These are phyloP conservation scores for Moesziomyces parantarcticus DNA, from an alignment of 1,284 basidiomycete genomes.

Conservation along the genomic window DNA sequence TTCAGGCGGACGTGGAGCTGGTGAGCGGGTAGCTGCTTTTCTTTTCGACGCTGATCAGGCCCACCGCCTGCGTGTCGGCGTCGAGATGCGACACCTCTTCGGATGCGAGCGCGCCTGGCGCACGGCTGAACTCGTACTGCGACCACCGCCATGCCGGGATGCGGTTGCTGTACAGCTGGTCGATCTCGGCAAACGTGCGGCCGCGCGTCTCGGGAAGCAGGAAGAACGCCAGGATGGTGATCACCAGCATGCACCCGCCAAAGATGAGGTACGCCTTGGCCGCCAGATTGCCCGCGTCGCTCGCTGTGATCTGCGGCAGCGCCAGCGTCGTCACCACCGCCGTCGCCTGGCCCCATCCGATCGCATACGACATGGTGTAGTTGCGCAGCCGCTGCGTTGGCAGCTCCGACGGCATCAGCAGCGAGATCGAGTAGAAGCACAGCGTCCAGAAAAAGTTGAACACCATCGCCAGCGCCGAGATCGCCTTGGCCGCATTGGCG, in stretches of 20 bases:
- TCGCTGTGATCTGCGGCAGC: constrained; percentile 53
- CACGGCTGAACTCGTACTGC: constrained; percentile 34
- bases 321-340: constrained; percentile 57
- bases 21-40: constrained; percentile 20
- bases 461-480: constrained; percentile 53
- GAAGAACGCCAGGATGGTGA: constrained; percentile 49
- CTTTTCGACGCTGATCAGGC: constrained; percentile 37
- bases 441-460: constrained; percentile 61
- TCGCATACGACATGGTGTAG: constrained; percentile 60
- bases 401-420: constrained; percentile 57
- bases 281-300: constrained; percentile 48
- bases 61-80: constrained; percentile 20
- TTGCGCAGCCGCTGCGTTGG: constrained; percentile 54
- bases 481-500: constrained; percentile 32
- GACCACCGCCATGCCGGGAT: constrained; percentile 53
- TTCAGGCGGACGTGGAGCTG: constrained; percentile 10
- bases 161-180: constrained; percentile 51
- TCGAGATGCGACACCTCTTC: constrained; percentile 13
- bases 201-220: constrained; percentile 55
- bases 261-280: constrained; percentile 62
- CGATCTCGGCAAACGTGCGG: constrained; percentile 56
- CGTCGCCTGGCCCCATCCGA: constrained; percentile 56
- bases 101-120: not conserved
- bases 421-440: constrained; percentile 57
- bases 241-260: constrained; percentile 51